A percentile compares a stretch with the other conserved stretches of the same genome.
These are phyloP conservation scores for Metarhizium brunneum DNA, from an alignment of 2,329 filamentous ascomycete species.

Conservation along the genomic window DNA sequence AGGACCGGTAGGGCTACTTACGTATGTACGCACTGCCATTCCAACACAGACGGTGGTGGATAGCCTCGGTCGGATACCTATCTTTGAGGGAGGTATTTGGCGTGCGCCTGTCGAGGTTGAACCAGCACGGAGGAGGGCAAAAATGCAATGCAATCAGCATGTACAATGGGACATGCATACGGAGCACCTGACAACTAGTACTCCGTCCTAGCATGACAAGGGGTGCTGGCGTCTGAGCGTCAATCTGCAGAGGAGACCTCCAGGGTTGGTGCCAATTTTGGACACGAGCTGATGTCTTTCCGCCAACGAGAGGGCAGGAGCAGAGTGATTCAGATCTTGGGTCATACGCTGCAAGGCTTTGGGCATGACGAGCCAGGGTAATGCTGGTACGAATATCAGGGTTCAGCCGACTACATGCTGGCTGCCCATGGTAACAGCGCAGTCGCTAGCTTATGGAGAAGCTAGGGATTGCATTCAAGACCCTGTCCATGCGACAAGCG, in stretches of 20 bases:
- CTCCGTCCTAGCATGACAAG: not conserved
- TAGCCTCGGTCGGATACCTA: not conserved
- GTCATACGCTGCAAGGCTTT: slow-evolving; percentile 1
- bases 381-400: not conserved
- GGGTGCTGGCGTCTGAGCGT: not conserved
- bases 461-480: too few relatives aligned
- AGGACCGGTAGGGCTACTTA: too few relatives aligned
- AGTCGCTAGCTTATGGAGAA: not conserved
- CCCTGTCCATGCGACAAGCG: too few relatives aligned
- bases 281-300: slow-evolving; percentile 21
- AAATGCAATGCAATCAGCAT: too few relatives aligned
- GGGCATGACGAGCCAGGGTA: not conserved
- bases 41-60: not conserved
- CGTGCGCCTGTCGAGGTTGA: not conserved
- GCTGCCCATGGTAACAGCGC: not conserved
- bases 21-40: too few relatives aligned
- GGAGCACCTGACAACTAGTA: too few relatives aligned
- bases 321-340: slow-evolving; percentile 15
- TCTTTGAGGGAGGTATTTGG: not conserved
- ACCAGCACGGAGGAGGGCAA: not conserved
- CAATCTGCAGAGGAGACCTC: not conserved
- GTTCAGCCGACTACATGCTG: not conserved
- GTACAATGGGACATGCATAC: too few relatives aligned
- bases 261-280: slow-evolving; percentile 17
- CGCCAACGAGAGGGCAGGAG: slow-evolving; percentile 13